phyloP scores from a whole-genome alignment of 208 protist genomes.

The Trichomonas vaginalis region DNA sequence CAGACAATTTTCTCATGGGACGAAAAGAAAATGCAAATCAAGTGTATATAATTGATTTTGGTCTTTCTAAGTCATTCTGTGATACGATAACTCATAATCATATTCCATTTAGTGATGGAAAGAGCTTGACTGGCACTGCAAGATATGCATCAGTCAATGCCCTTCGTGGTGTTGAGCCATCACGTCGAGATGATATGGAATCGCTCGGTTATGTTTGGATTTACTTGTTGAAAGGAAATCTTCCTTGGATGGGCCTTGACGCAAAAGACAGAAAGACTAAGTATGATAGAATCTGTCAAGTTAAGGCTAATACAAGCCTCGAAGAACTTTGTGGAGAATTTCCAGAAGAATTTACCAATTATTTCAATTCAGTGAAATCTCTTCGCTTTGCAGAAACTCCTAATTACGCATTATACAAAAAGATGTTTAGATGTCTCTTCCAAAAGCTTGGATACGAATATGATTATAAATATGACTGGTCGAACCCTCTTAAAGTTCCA shows the following conservation, averaged over 20 bases:
- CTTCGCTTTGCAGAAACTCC: conserved; percentile 92
- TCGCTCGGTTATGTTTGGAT: conserved; percentile 89
- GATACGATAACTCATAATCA: conserved; percentile 88
- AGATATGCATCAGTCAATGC: conserved; percentile 95
- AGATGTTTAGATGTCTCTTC: conserved; percentile 74
- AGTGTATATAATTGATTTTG: conserved; percentile 31
- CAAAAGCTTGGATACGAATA: conserved; percentile 78
- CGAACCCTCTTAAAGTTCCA: background rate
- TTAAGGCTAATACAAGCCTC: background rate
- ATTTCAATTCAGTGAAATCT: conserved; percentile 73
- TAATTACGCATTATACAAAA: conserved; percentile 89
- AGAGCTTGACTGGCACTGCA: conserved; percentile 92
- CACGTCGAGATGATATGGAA: conserved; percentile 51
- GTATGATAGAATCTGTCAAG: background rate
- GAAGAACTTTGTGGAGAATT: background rate
- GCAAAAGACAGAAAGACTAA: background rate
- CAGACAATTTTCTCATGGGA: conserved; percentile 1
- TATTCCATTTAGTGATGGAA: conserved; percentile 94
- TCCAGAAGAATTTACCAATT: background rate
- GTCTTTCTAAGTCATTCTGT: conserved; percentile 93
- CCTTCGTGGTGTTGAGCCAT: conserved; percentile 88
- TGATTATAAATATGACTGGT: conserved; percentile 96
- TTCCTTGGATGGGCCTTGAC: conserved; percentile 87
- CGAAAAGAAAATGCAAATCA: conserved; percentile 41
- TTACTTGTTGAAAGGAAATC: conserved; percentile 86